Evolutionary conservation across 2,329 filamentous ascomycete species (phyloP).

Genomic region (Coniella vitis): DNA sequence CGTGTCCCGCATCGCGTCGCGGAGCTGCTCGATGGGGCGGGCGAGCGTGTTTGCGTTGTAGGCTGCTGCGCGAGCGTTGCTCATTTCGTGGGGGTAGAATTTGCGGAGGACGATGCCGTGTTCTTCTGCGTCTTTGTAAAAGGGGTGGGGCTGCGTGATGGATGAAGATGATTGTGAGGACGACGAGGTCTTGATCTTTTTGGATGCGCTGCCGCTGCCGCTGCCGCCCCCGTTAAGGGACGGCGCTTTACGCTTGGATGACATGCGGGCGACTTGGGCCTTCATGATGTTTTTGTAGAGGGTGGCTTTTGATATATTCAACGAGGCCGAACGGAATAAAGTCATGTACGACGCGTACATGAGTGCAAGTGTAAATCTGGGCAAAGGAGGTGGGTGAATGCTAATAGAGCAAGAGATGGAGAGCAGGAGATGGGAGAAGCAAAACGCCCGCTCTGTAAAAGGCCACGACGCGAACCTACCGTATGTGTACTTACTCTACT

Average conservation of each 20-base stretch:
- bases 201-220: neutral
- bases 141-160: conserved; percentile 35
- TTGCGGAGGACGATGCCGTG: conserved; percentile 62
- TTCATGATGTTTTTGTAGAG: neutral
- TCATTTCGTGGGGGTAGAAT: conserved; percentile 85
- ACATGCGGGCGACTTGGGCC: conserved; percentile 1
- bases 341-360: too few relatives aligned
- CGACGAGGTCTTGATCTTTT: conserved; percentile 8
- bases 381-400: too few relatives aligned
- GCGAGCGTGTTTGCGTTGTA: conserved; percentile 66
- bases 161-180: neutral
- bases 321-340: neutral
- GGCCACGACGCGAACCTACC: too few relatives aligned
- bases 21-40: conserved; percentile 65
- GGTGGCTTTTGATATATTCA: neutral
- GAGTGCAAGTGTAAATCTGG: too few relatives aligned
- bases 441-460: too few relatives aligned
- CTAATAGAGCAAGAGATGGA: too few relatives aligned
- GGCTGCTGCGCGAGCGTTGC: conserved; percentile 65
- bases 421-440: too few relatives aligned
- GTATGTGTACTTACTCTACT: too few relatives aligned
- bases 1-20: conserved; percentile 56
- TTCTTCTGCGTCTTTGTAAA: conserved; percentile 38
- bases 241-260: conserved; percentile 17
- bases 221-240: conserved; percentile 2